Evolutionary conservation across 2,329 filamentous ascomycete species (phyloP).

Genomic region (Phialocephala subalpina): DNA sequence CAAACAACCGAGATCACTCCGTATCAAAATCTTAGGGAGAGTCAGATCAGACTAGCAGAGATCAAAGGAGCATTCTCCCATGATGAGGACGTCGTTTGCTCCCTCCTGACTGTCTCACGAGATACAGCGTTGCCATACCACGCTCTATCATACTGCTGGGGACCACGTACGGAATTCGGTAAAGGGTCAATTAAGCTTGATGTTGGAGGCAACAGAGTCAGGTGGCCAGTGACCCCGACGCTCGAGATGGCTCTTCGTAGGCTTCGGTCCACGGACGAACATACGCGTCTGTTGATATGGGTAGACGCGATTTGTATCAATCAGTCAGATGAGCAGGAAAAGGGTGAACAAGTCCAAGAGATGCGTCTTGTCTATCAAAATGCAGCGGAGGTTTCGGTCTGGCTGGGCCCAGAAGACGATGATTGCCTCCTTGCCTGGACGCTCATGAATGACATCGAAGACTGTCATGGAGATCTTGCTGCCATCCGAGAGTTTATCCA

Average conservation of each 20-base stretch:
- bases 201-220: not conserved
- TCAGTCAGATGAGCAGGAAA: not conserved
- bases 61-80: slow-evolving; percentile 14
- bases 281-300: not conserved
- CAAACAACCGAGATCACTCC: not conserved
- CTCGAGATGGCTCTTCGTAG: slow-evolving; percentile 22
- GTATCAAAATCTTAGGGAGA: slow-evolving; percentile 5
- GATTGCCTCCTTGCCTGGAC: slow-evolving; percentile 1
- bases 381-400: not conserved
- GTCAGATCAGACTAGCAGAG: slow-evolving; percentile 22
- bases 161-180: not conserved
- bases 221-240: slow-evolving; percentile 7
- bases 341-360: not conserved
- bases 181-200: slow-evolving; percentile 15
- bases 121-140: slow-evolving; percentile 10
- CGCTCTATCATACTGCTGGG: slow-evolving; percentile 28
- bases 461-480: not conserved
- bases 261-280: slow-evolving; percentile 9
- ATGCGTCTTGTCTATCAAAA: slow-evolving; percentile 6
- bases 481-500: not conserved
- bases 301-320: not conserved
- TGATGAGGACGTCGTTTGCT: slow-evolving; percentile 15
- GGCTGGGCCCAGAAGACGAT: slow-evolving; percentile 7
- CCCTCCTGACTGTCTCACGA: not conserved
- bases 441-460: not conserved